Percentiles rank a stretch among this genome's conserved stretches.
These are phyloP conservation scores for Dactylonectria estremocensis DNA, from an alignment of 2,329 filamentous ascomycete genomes.

Conservation along the genomic window DNA sequence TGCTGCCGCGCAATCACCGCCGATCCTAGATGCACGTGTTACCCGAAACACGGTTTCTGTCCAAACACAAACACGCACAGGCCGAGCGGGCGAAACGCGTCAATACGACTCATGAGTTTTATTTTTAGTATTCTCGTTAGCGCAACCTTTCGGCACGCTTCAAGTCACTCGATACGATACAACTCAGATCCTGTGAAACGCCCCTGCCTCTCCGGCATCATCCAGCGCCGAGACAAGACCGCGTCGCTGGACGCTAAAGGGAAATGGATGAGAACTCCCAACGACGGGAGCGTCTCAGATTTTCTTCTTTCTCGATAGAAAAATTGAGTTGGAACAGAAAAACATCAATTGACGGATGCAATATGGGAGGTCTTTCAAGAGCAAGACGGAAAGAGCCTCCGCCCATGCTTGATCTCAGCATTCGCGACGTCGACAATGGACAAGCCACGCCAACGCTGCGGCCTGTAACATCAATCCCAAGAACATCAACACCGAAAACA, in stretches of 20 bases:
- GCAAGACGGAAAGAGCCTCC: conserved; percentile 8
- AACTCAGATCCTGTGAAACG: too few relatives aligned
- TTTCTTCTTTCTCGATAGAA: not conserved
- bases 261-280: too few relatives aligned
- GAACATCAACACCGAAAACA: not conserved
- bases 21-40: not conserved
- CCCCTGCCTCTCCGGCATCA: too few relatives aligned
- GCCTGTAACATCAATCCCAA: not conserved
- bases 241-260: too few relatives aligned
- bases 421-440: not conserved
- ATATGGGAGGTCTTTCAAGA: conserved; percentile 2
- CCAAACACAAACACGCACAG: conserved; percentile 1
- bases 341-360: not conserved
- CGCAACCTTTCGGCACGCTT: too few relatives aligned
- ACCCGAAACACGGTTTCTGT: not conserved
- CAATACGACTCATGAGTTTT: too few relatives aligned
- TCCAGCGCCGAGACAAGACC: too few relatives aligned
- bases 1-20: too few relatives aligned
- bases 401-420: not conserved
- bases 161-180: too few relatives aligned
- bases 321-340: not conserved
- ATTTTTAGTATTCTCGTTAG: too few relatives aligned
- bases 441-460: not conserved
- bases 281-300: not conserved
- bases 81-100: too few relatives aligned